A percentile compares a stretch with the other conserved stretches of the same genome.
Conservation (phyloP, 805 yeast genomes). For the Nakazawaea molendinolei region DNA sequence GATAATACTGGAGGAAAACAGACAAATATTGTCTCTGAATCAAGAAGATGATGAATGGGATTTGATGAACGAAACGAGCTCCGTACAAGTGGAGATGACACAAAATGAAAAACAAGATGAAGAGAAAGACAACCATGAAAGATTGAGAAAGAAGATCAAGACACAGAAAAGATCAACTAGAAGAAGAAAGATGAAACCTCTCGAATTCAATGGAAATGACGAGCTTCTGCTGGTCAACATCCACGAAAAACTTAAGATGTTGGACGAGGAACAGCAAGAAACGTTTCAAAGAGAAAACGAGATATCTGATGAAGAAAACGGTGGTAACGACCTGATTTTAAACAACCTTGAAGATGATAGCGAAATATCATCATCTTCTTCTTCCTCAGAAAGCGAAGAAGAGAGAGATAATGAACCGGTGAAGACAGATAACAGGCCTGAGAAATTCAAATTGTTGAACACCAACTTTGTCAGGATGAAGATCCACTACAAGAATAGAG, state of each 20-base stretch:
- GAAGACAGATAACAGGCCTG: background rate
- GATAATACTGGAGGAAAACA: slow-evolving; percentile 14
- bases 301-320: slow-evolving; percentile 13
- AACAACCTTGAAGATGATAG: slow-evolving; percentile 17
- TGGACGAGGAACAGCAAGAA: slow-evolving; percentile 17
- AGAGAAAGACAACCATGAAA: slow-evolving; percentile 5
- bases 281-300: slow-evolving; percentile 15
- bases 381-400: slow-evolving; percentile 19
- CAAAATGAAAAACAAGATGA: background rate
- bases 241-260: slow-evolving; percentile 34
- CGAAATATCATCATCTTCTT: slow-evolving; percentile 3
- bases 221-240: slow-evolving; percentile 31
- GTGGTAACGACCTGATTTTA: slow-evolving; percentile 17
- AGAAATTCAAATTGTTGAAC: slow-evolving; percentile 16
- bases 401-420: slow-evolving; percentile 19
- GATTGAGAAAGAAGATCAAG: slow-evolving; percentile 24
- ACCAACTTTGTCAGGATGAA: slow-evolving; percentile 29
- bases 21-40: slow-evolving; percentile 16
- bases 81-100: too few relatives aligned
- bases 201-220: slow-evolving; percentile 21
- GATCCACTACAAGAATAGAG: slow-evolving; percentile 20
- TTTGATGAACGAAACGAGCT: background rate
- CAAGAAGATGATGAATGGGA: slow-evolving; percentile 15
- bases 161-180: slow-evolving; percentile 49
- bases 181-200: slow-evolving; percentile 42